Evolutionary conservation across 345 rosid species (phyloP), one percentile per base, ranked within the genome.

Genomic region (Pelargonium nanum): DNA sequence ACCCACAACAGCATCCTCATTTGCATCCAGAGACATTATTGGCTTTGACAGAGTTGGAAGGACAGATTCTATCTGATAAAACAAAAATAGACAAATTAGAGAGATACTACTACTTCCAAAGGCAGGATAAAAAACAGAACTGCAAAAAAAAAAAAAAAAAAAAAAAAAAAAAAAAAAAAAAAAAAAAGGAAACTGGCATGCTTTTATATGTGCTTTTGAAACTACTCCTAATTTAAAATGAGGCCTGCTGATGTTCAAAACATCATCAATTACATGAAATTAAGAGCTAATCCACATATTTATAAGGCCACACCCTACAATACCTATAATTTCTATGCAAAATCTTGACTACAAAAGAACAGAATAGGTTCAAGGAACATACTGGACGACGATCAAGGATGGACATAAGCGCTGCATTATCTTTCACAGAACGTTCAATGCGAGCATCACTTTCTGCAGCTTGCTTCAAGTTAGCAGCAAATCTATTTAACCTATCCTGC

Each of bases 21-120:
- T 83, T 22, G 97, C 97, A 65, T 93, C 96, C 80, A 93, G 76
- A 56, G 99, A 87, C 97, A 93, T 85, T 22, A 93, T 89, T n/a
- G 99, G 99, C 70, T 79, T 80, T 21, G 97, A 77, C 58, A 93
- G 74, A 76, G 86, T 80, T 66, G 97, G 96, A 79, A 93, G 77
- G 28, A 91, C 96, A 50, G 92, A 80, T 76, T 89, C 97, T 64
- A 93, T 93, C 97, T 93, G 85, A 71, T 56, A 66, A 23, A 22
- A 22, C 17, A 26, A 21, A 51, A 59, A 54, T 26, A 20, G 30
- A 22, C 15, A 25, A 26, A 21, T 21, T 65, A 59, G 26, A 52
- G 22, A 24, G 4, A 4, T 40, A 52, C 26, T 22, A 22, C 26
- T 55, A 25, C 22, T 22, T 8, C 22, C 56, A 10, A 21, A 12